Evolutionary conservation across 257 asterid species (phyloP).

Genomic region (Solanum microdontum): DNA sequence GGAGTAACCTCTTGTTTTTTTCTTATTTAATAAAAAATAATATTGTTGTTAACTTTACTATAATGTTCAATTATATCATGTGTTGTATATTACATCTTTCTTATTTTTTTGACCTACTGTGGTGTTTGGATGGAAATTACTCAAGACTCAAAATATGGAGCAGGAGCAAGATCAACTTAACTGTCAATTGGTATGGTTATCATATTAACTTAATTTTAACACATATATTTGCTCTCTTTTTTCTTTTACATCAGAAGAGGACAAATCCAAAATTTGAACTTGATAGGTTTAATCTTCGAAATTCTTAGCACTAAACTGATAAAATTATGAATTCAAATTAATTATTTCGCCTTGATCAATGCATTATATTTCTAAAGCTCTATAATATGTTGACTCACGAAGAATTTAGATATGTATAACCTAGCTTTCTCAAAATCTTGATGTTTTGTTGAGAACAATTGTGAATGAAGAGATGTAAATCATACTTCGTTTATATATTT

Average conservation of each 20-base stretch:
- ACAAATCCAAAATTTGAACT: neutral
- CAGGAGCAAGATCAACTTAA: slow-evolving; percentile 8
- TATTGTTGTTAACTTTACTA: neutral
- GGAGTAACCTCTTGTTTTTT: neutral
- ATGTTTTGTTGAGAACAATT: neutral
- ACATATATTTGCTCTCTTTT: neutral
- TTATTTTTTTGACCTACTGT: neutral
- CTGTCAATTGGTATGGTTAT: neutral
- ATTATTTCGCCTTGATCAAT: neutral
- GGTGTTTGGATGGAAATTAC: neutral
- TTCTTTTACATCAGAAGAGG: too few species aligned
- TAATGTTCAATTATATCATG: neutral
- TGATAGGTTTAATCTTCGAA: neutral
- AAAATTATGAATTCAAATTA: neutral
- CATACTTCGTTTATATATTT: neutral
- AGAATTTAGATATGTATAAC: neutral
- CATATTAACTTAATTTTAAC: neutral
- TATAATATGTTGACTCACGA: neutral
- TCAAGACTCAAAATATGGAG: slow-evolving; percentile 5
- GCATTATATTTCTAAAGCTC: neutral
- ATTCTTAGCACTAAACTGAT: neutral
- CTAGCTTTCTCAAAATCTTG: neutral
- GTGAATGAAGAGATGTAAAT: neutral
- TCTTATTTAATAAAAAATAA: neutral
- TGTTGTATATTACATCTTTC: neutral